Base-by-base conservation (phyloP, 1,139 yeast genomes). In the Kazachstania sp. region DNA sequence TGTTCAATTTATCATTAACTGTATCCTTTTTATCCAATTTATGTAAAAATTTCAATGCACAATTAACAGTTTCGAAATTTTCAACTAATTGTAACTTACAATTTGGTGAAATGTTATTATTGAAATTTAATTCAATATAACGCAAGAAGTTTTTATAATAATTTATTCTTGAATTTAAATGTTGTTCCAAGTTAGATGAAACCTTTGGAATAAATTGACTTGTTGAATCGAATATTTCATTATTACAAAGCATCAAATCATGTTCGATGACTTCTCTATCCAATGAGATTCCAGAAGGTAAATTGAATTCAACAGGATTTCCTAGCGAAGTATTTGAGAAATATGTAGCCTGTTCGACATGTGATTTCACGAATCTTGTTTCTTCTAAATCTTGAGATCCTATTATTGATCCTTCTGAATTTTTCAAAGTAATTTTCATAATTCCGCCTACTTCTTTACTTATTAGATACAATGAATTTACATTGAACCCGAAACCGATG, bases 331-430 rank as follows among this genome's bases (percentile, higher is more conserved):
- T 58, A 4, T 61, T 60, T 2, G 69, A 65, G 47, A 71, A 71
- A 57, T 80, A 83, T 1, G 88, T 77, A 0, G 87, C 95, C 63
- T 88, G 97, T 56, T 84, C 94, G 28, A 88, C 75, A 54, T 80
- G 87, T 0, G 87, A 76, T 59, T 82, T 83, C 41, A 83, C 71
- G 48, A 79, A 70, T 6, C 72, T 65, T 2, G 71, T 53, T 15
- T 55, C 54, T 2, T 55, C 47, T 2, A 52, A 23, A 3, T 49
- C 19, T 2, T 41, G 28, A 23, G 6, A 23, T 23, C 9, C 56
- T 38, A 7, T 58, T 56, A 6, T 51, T 37, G 36, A 6, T 1
- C 48, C 43, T 12, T 46, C 39, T 18, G 43, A 47, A 8, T 44
- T 44, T 2, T 53, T 37, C 58, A 69, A 44, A 57, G 82, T 87